Base-by-base conservation (phyloP, 495 filamentous ascomycete species). In the Podospora sp. region DNA sequence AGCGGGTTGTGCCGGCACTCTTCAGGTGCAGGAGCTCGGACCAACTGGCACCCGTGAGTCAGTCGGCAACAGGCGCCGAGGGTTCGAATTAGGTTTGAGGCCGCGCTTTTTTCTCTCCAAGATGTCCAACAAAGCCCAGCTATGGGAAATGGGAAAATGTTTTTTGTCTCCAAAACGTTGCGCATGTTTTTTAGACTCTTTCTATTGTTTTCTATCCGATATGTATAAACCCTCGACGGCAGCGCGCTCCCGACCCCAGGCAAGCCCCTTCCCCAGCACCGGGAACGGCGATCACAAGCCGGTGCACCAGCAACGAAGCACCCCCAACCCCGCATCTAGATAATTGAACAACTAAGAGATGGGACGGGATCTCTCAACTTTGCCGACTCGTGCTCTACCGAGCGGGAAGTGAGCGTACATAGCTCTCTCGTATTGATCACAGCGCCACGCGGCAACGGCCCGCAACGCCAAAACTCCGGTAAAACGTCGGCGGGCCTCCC, bases 1-100 rank as follows among this genome's bases (percentile, higher is more conserved):
- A 77, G 75, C 68, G 73, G 75, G 65, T 67, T 72, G 63, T 51
- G 70, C 66, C 60, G 64, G 62, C 59, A 66, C 64, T 20, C 51
- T 52, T 18, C 16, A 22, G 60, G 61, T 27, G 20, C n/a, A 22
- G 12, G 21, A 63, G 66, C 71, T 66, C 24, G 53, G 68, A 33
- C 66, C 66, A 66, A 24, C 29, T 52, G 33, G 50, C 20, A 36
- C 36, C 49, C 56, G 49, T 73, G 65, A 75, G 60, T 76, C 71
- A 73, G 22, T 51, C 57, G 57, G 12, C 33, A 21, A 59, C 35
- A 25, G 14, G 6, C 14, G 40, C 70, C 49, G 55, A 21, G 3
- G 55, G 69, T 75, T 73, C 71, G 71, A 72, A 50, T 67, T 66
- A 16, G 22, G 46, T 11, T 57, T 49, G 49, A 50, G 46, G 20